phyloP scores from a whole-genome alignment of 2,329 filamentous ascomycete genomes.

The Cucurbitaria berberidis region DNA sequence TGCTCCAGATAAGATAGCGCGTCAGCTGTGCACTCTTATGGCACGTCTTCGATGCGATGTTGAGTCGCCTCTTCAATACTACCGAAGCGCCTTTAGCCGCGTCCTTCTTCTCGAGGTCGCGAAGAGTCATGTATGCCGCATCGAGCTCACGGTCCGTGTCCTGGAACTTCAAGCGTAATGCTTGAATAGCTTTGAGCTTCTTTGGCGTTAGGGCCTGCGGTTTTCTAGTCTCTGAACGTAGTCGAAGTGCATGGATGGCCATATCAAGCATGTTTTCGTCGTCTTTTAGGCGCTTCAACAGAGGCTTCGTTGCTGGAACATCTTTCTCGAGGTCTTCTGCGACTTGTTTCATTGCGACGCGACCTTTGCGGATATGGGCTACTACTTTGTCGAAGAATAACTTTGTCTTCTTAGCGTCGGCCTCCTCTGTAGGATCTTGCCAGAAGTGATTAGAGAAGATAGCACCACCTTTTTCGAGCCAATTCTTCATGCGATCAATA shows the following conservation, averaged over 20 bases:
- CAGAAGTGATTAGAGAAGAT: constrained; percentile 38
- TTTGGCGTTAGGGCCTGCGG: constrained; percentile 9
- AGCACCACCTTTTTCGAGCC: constrained; percentile 35
- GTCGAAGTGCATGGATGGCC: constrained; percentile 17
- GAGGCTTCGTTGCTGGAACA: constrained; percentile 31
- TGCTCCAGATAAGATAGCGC: constrained; percentile 35
- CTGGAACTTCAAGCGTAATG: constrained; percentile 19
- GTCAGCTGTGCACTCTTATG: constrained; percentile 38
- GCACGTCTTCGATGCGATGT: constrained; percentile 27
- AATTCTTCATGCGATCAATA: constrained; percentile 37
- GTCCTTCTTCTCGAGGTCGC: constrained; percentile 11
- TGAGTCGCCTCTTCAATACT: constrained; percentile 30
- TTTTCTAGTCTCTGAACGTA: constrained; percentile 7
- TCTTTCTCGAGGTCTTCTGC: constrained; percentile 34
- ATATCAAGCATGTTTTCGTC: constrained; percentile 31
- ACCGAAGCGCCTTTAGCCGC: constrained; percentile 8
- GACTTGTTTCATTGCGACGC: constrained; percentile 29
- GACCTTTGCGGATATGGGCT: constrained; percentile 27
- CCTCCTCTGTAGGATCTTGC: constrained; percentile 39
- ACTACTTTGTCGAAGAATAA: constrained; percentile 28
- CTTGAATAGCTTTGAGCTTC: constrained; percentile 15
- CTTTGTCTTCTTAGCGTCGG: constrained; percentile 26
- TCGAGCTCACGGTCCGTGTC: constrained; percentile 28
- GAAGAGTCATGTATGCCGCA: constrained; percentile 19
- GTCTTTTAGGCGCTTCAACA: constrained; percentile 32